Percentiles rank a stretch among this genome's conserved stretches.
phyloP scores from a whole-genome alignment of 2,329 filamentous ascomycete genomes.

The Botrytis galanthina region DNA sequence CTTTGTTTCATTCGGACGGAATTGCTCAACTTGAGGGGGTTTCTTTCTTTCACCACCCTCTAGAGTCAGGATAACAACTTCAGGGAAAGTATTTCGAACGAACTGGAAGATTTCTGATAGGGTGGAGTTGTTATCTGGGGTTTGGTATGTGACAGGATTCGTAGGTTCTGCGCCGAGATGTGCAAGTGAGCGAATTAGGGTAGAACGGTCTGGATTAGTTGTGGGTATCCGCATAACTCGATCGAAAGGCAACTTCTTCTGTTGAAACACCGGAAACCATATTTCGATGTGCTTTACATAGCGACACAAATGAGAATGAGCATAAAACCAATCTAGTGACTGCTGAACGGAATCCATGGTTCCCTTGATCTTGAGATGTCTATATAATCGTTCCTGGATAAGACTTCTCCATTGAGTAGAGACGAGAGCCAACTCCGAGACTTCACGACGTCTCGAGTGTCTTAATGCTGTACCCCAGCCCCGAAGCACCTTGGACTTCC shows the following conservation, averaged over 20 bases:
- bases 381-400: constrained; percentile 70
- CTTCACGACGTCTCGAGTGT: constrained; percentile 64
- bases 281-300: constrained; percentile 73
- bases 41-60: constrained; percentile 78
- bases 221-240: constrained; percentile 33
- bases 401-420: constrained; percentile 62
- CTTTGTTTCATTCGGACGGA: constrained; percentile 34
- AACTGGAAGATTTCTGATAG: constrained; percentile 68
- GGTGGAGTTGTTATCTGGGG: constrained; percentile 65
- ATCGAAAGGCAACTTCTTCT: constrained; percentile 34
- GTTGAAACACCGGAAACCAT: constrained; percentile 71
- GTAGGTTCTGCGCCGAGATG: constrained; percentile 41
- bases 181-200: constrained; percentile 35
- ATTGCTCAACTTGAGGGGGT: constrained; percentile 64
- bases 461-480: constrained; percentile 64
- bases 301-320: constrained; percentile 55
- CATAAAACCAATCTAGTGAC: constrained; percentile 58
- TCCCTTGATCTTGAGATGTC: constrained; percentile 73
- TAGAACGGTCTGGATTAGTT: constrained; percentile 32
- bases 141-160: constrained; percentile 56
- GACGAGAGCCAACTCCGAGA: constrained; percentile 65
- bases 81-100: constrained; percentile 53
- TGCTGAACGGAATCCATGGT: constrained; percentile 61
- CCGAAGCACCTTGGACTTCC: constrained; percentile 49
- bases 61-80: constrained; percentile 64